Evolutionary conservation across 139 green algal genomes (phyloP).

Genomic region (Dunaliella sp.): DNA sequence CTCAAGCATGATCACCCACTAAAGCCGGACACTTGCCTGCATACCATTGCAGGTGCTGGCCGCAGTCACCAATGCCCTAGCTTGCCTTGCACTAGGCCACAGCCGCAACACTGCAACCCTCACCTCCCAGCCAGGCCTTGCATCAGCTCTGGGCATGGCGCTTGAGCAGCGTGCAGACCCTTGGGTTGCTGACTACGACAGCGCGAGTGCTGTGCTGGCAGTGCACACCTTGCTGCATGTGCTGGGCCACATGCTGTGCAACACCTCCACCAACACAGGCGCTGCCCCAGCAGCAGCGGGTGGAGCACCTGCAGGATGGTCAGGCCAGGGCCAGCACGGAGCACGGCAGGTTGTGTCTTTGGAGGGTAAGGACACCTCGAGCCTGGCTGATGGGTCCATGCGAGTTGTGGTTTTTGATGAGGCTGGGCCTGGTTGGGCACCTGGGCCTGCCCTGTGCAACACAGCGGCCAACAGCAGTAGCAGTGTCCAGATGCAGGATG

Average conservation of each 20-base stretch:
- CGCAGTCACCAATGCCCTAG: not conserved
- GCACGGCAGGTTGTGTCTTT: not conserved
- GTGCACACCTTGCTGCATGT: conserved; percentile 7
- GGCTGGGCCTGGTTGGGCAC: too few species aligned
- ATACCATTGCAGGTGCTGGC: not conserved
- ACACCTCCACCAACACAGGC: not conserved
- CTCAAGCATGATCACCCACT: too few species aligned
- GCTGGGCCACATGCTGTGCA: conserved; percentile 12
- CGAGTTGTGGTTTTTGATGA: not conserved
- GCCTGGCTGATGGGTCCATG: not conserved
- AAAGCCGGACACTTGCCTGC: too few species aligned
- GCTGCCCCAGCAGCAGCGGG: not conserved
- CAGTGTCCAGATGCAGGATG: not conserved
- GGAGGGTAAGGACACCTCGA: not conserved
- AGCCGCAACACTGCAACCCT: not conserved
- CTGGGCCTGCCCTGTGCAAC: too few species aligned
- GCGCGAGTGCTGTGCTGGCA: not conserved
- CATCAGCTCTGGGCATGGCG: not conserved
- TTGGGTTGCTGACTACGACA: not conserved
- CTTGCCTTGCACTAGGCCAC: not conserved
- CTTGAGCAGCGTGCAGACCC: not conserved
- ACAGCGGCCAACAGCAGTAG: too few species aligned
- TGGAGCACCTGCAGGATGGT: not conserved
- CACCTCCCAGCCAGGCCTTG: not conserved
- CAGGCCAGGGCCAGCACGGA: not conserved